Percentiles rank a stretch among this genome's conserved stretches.
These are phyloP conservation scores for Salvia hispanica DNA, from an alignment of 257 asterid species.

Conservation along the genomic window DNA sequence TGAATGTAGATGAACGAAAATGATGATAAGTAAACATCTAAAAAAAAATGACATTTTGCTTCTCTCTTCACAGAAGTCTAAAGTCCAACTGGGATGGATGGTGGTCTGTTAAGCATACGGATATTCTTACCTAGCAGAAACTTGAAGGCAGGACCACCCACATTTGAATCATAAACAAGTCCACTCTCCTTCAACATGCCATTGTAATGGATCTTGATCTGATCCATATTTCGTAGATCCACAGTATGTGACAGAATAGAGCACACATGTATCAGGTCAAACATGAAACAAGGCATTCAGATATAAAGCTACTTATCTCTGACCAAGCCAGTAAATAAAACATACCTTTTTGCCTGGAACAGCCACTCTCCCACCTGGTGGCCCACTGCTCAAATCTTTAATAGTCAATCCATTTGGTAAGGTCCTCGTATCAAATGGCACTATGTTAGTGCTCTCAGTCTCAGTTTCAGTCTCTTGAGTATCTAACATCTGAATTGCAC, in stretches of 20 bases:
- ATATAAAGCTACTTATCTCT: background rate
- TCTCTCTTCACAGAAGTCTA: background rate
- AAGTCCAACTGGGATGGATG: background rate
- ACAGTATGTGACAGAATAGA: background rate
- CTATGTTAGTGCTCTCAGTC: conserved; percentile 31
- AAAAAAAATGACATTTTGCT: background rate
- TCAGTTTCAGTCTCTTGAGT: conserved; percentile 39
- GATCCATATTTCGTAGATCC: conserved; percentile 30
- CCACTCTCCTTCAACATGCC: conserved; percentile 67
- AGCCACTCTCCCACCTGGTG: conserved; percentile 70
- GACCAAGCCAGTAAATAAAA: conserved; percentile 14
- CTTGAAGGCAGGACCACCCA: conserved; percentile 49
- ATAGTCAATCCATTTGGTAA: conserved; percentile 75
- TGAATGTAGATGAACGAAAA: conserved; percentile 34
- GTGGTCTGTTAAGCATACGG: background rate
- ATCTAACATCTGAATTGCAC: conserved; percentile 30
- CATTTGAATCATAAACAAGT: conserved; percentile 54
- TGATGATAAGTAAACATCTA: conserved; percentile 6
- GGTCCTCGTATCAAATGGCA: conserved; percentile 41
- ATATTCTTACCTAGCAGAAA: conserved; percentile 64
- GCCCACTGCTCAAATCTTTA: conserved; percentile 67
- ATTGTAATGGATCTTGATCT: conserved; percentile 71
- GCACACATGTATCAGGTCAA: conserved; percentile 22
- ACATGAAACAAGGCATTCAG: conserved; percentile 24
- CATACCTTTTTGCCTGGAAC: conserved; percentile 65